These are phyloP conservation scores for Boechera stricta DNA, from an alignment of 345 rosid genomes.

Conservation along the genomic window DNA sequence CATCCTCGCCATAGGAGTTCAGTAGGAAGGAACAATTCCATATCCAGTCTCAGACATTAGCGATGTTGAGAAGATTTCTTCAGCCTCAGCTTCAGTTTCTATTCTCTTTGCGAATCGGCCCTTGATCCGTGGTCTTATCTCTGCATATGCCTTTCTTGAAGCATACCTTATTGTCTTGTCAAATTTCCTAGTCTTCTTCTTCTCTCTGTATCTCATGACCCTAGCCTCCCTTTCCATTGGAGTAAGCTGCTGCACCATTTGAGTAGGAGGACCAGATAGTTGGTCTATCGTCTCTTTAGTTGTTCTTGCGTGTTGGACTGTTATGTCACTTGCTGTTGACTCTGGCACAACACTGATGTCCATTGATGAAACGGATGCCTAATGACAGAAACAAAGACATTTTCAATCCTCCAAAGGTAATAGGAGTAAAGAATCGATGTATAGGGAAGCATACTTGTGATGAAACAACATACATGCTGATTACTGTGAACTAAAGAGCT, in stretches of 20 bases:
- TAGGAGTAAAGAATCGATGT: background rate
- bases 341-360: conserved; percentile 79
- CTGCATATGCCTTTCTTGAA: conserved; percentile 96
- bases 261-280: conserved; percentile 54
- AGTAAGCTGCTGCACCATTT: conserved; percentile 66
- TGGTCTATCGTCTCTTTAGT: conserved; percentile 71
- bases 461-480: background rate
- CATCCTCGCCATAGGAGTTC: background rate
- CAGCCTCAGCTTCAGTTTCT: conserved; percentile 63
- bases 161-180: conserved; percentile 98
- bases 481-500: background rate
- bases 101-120: conserved; percentile 90
- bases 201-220: conserved; percentile 91
- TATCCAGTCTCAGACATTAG: conserved; percentile 59
- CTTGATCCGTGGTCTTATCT: conserved; percentile 89
- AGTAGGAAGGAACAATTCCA: conserved; percentile 83
- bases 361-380: conserved; percentile 77
- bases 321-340: conserved; percentile 65
- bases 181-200: conserved; percentile 86
- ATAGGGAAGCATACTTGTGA: background rate
- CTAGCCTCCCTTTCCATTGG: conserved; percentile 92
- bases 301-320: conserved; percentile 57
- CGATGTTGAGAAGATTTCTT: conserved; percentile 65
- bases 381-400: conserved; percentile 7
- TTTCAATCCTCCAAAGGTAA: conserved; percentile 5